Evolutionary conservation across 2,329 filamentous ascomycete genomes (phyloP), one percentile per base, ranked within the genome.

Genomic region (Aspergillus oerlinghausenensis): DNA sequence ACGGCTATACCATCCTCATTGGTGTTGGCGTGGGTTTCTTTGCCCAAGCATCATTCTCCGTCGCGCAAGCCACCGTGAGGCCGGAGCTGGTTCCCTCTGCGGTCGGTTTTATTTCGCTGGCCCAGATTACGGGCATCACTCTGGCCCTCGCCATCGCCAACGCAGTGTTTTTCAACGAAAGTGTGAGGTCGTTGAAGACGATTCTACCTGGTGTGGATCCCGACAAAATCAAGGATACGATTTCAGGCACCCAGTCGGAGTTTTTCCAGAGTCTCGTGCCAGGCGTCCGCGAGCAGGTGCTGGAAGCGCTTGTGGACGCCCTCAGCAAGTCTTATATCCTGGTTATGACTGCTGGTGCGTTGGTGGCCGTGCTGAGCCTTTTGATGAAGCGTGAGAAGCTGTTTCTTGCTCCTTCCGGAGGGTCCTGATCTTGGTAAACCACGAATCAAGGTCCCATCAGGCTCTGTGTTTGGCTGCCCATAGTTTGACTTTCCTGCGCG

Each of bases 1-100:
- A 72, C 55, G 67, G 65, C 17, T 70, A 63, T 56, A 66, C 61
- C 2, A 64, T 78, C 11, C 58, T 82, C 3, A 56, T 79, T 1
- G 79, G 73, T 1, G 60, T 75, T 7, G 78, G 79, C 0, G 66
- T 66, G 8, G 54, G 50, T 1, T 25, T 29, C 19, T 57, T 49
- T 35, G 55, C 38, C 1, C 56, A 61, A 40, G 60, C 55, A 7
- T 50, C 40, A 5, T 60, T 52, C 25, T 43, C 47, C 2, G 56
- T 62, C 3, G 50, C 45, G 25, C 57, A 52, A 35, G 49, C 42
- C 5, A 21, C 49, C 11, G 51, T 63, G 2, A 14, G 28, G 9
- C 42, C 54, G 9, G 32, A 51, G 2, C 32, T 29, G 3, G 47
- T 55, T 5, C 35, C 56, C 2, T 53, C 50, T 11, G 51, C 25